These are phyloP conservation scores for Plasmopara muralis DNA, from an alignment of 352 stramenopile genomes.

Conservation along the genomic window DNA sequence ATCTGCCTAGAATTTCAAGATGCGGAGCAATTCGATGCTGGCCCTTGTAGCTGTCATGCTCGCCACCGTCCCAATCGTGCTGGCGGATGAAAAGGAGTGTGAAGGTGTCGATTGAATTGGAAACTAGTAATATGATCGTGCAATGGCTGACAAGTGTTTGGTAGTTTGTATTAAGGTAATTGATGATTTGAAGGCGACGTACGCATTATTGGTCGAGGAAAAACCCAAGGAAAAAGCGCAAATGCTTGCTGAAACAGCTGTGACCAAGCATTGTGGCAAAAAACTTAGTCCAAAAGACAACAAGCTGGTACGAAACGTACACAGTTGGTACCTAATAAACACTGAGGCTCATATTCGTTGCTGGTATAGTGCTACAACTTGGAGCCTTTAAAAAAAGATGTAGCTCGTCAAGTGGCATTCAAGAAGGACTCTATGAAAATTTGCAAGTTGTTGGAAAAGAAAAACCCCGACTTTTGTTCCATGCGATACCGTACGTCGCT, in stretches of 20 bases:
- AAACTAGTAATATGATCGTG: background rate
- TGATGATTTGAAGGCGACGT: slow-evolving; percentile 73
- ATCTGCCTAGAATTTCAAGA: slow-evolving; percentile 21
- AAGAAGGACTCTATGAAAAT: slow-evolving; percentile 91
- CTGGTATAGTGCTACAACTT: slow-evolving; percentile 89
- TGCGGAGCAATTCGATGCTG: slow-evolving; percentile 46
- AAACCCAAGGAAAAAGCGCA: slow-evolving; percentile 77
- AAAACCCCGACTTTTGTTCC: slow-evolving; percentile 92
- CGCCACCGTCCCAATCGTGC: slow-evolving; percentile 19
- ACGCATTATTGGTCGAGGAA: slow-evolving; percentile 53
- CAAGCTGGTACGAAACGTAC: slow-evolving; percentile 63
- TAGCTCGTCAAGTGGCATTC: slow-evolving; percentile 88
- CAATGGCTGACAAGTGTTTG: background rate
- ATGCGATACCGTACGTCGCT: slow-evolving; percentile 88
- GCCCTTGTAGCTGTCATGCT: slow-evolving; percentile 63
- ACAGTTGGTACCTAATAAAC: background rate
- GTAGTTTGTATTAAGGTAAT: slow-evolving; percentile 91
- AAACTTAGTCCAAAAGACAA: slow-evolving; percentile 85
- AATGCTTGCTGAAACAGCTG: slow-evolving; percentile 64
- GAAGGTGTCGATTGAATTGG: slow-evolving; percentile 48
- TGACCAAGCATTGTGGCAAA: slow-evolving; percentile 85
- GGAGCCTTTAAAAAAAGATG: slow-evolving; percentile 91
- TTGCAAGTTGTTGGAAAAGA: slow-evolving; percentile 91
- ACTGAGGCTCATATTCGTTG: slow-evolving; percentile 1
- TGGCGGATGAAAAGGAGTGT: slow-evolving; percentile 75